Percentiles rank a stretch among this genome's conserved stretches.
These are phyloP conservation scores for Scutellaria baicalensis DNA, from an alignment of 257 asterid species.

Conservation along the genomic window DNA sequence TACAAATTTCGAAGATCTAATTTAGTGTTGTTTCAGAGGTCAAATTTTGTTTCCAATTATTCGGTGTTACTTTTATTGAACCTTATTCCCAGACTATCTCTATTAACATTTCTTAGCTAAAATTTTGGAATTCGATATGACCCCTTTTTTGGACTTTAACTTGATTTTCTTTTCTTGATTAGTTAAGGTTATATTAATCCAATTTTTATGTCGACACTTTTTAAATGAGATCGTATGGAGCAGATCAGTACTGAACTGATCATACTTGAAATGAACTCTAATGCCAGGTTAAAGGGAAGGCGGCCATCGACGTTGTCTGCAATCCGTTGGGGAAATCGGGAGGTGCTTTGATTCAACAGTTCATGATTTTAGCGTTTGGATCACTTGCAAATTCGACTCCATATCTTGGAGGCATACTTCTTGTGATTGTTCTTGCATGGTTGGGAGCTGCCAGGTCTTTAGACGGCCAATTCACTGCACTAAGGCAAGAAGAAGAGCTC, in stretches of 20 bases:
- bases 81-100: no score
- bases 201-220: no score
- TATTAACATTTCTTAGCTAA: no score
- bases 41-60: no score
- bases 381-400: constrained; percentile 97
- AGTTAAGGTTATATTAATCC: no score
- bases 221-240: no score
- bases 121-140: no score
- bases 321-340: constrained; percentile 96
- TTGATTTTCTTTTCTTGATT: no score
- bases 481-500: constrained; percentile 86
- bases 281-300: constrained; percentile 90
- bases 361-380: constrained; percentile 87
- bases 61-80: no score
- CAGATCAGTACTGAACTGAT: no score
- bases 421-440: constrained; percentile 85
- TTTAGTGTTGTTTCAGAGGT: no score
- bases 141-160: no score
- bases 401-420: constrained; percentile 89
- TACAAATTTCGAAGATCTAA: not conserved
- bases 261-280: not conserved
- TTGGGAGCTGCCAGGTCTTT: constrained; percentile 85
- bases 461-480: constrained; percentile 74
- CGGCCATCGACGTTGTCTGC: constrained; percentile 96
- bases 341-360: constrained; percentile 92